Conservation (phyloP, 192 early-diverging fungal species). For the Haplosporangium gracile region DNA sequence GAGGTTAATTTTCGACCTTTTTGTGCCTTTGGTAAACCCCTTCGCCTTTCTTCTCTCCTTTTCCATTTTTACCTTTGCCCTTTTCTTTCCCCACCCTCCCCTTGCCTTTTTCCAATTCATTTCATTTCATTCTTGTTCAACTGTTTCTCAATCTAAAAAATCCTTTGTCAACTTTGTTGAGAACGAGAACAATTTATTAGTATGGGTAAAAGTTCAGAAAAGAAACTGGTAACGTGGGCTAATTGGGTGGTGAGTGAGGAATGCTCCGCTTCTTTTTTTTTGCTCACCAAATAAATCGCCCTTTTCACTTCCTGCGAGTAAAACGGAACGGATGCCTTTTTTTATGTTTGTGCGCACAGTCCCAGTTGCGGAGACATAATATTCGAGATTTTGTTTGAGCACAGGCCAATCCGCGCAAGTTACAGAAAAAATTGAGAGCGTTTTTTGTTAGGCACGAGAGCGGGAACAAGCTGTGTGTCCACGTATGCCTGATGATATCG, state of each 20-base stretch:
- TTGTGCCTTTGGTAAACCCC: background rate
- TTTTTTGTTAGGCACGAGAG: background rate
- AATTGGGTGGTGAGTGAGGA: background rate
- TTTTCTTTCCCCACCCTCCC: background rate
- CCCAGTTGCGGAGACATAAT: too few species aligned
- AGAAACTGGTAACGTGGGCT: background rate
- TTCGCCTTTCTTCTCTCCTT: background rate
- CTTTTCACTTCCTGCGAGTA: background rate
- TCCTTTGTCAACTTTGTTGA: too few species aligned
- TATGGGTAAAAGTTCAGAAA: background rate
- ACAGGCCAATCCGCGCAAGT: background rate
- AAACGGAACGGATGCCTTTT: background rate
- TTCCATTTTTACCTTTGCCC: background rate
- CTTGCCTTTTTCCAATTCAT: background rate
- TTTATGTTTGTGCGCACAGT: too few species aligned
- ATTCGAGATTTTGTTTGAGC: background rate
- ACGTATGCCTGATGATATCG: background rate
- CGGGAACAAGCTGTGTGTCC: background rate
- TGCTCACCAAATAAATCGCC: background rate
- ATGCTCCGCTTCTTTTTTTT: background rate
- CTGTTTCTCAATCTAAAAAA: background rate
- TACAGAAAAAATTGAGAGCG: background rate
- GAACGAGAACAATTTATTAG: too few species aligned
- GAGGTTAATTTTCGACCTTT: background rate
- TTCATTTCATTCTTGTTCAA: background rate